Evolutionary conservation across 140 eudicot genomes (phyloP).

Genomic region (Anethum foeniculum): DNA sequence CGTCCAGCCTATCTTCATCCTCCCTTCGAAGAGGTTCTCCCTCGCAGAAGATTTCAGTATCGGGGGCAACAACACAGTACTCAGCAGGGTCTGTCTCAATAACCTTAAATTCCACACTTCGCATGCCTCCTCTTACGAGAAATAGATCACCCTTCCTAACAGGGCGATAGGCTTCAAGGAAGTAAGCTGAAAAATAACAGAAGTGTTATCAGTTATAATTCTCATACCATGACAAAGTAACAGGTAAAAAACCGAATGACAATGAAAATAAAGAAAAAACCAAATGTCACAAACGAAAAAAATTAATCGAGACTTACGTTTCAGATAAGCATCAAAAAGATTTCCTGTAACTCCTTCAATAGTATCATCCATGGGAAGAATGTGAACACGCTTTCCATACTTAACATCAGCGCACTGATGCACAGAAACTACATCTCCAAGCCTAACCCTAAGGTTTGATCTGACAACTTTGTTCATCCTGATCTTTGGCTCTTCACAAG

Average conservation of each 20-base stretch:
- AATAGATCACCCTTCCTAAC: slow-evolving; percentile 70
- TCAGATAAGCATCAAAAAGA: slow-evolving; percentile 45
- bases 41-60: slow-evolving; percentile 44
- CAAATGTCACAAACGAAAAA: background rate
- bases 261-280: background rate
- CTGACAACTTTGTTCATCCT: slow-evolving; percentile 45
- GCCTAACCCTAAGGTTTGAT: slow-evolving; percentile 42
- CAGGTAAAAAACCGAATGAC: background rate
- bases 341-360: slow-evolving; percentile 48
- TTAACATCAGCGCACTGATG: slow-evolving; percentile 50
- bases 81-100: slow-evolving; percentile 48
- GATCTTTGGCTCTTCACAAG: slow-evolving; percentile 48
- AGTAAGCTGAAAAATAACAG: slow-evolving; percentile 49
- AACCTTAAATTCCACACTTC: slow-evolving; percentile 76
- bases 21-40: slow-evolving; percentile 46
- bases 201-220: slow-evolving; percentile 1
- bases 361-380: slow-evolving; percentile 48
- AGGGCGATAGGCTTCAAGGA: slow-evolving; percentile 68
- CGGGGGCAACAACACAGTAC: slow-evolving; percentile 52
- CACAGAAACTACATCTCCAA: slow-evolving; percentile 44
- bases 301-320: slow-evolving; percentile 22
- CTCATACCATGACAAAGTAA: background rate
- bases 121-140: slow-evolving; percentile 74
- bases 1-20: slow-evolving; percentile 45
- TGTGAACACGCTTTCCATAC: slow-evolving; percentile 48